phyloP scores from a whole-genome alignment of 2,329 filamentous ascomycete species.

The Apiospora phragmitis region DNA sequence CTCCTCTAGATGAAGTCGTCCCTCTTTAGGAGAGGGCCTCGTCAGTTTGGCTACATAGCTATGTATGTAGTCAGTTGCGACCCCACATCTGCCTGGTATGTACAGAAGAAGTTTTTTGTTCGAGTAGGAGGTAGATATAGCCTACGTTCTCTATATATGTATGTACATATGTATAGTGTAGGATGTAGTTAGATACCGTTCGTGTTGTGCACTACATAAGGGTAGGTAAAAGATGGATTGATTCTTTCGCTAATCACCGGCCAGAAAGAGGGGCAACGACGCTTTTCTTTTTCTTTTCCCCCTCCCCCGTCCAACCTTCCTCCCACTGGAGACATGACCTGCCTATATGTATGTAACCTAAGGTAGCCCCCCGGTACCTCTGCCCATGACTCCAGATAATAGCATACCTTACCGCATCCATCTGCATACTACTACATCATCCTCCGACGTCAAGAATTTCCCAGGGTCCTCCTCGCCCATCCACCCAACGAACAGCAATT shows the following conservation, averaged over 20 bases:
- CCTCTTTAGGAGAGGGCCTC: neutral
- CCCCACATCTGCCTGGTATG: neutral
- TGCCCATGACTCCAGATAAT: neutral
- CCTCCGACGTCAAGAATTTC: neutral
- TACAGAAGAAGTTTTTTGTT: neutral
- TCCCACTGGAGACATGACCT: neutral
- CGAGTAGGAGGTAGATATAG: neutral
- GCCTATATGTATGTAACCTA: constrained; percentile 3
- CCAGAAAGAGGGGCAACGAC: neutral
- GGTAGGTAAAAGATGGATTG: neutral
- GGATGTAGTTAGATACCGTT: neutral
- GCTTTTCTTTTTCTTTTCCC: neutral
- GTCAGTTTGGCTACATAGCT: neutral
- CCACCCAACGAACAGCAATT: neutral
- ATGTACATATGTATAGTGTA: neutral
- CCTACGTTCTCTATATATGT: neutral
- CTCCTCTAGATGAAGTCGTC: neutral
- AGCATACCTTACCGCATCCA: neutral
- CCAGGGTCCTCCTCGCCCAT: neutral
- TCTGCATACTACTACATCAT: constrained; percentile 4
- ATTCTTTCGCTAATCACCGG: neutral
- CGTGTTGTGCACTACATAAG: neutral
- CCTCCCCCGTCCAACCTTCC: neutral
- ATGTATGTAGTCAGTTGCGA: neutral
- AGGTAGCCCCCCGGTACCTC: constrained; percentile 3